These are phyloP conservation scores for Cardamine resedifolia DNA, from an alignment of 345 rosid species.

Conservation along the genomic window DNA sequence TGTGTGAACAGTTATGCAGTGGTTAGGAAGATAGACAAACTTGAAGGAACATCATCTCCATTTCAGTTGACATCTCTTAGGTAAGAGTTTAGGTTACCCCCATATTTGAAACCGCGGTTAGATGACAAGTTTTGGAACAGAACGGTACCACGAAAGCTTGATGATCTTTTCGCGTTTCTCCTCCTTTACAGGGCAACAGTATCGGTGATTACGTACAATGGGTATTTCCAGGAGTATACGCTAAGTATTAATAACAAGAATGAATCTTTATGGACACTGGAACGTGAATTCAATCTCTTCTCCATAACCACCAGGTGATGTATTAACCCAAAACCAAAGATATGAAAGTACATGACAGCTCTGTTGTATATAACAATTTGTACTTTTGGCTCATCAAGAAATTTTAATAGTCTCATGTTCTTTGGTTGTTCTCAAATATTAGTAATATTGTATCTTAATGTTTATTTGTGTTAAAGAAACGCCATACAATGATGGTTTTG, in stretches of 20 bases:
- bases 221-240: constrained; percentile 75
- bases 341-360: constrained; percentile 8
- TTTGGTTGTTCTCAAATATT: not conserved
- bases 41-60: constrained; percentile 50
- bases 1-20: constrained; percentile 54
- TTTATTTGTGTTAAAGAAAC: not conserved
- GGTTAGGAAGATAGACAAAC: constrained; percentile 66
- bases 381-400: not conserved
- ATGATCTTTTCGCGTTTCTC: not conserved
- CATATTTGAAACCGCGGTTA: not conserved
- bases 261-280: constrained; percentile 68
- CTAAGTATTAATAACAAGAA: constrained; percentile 49
- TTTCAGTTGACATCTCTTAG: constrained; percentile 49
- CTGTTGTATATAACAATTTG: constrained; percentile 24
- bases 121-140: constrained; percentile 5
- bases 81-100: constrained; percentile 35
- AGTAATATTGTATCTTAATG: not conserved
- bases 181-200: constrained; percentile 52
- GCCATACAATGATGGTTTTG: no score
- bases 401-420: not conserved
- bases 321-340: constrained; percentile 16
- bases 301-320: constrained; percentile 17
- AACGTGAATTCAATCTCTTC: constrained; percentile 59
- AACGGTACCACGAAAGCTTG: not conserved
- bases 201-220: constrained; percentile 63